phyloP scores from a whole-genome alignment of 129 eudicot genomes.

The Lactuca saligna region DNA sequence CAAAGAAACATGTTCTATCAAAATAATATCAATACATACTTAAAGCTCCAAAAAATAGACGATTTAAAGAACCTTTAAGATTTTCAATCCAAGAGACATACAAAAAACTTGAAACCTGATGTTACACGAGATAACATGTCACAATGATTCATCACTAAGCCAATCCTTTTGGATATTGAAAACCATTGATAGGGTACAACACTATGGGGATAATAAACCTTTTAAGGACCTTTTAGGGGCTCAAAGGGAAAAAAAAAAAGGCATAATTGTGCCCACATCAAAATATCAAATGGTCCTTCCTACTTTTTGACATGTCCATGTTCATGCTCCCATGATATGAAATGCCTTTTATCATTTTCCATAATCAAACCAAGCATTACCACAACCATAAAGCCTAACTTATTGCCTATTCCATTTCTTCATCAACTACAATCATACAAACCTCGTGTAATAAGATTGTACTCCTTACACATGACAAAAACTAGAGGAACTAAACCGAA shows the following conservation, averaged over 20 bases:
- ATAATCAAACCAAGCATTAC: constrained; percentile 23
- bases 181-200: constrained; percentile 9
- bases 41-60: neutral
- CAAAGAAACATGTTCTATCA: neutral
- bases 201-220: constrained; percentile 18
- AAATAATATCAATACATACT: neutral
- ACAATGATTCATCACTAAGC: constrained; percentile 14
- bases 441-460: neutral
- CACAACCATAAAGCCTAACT: constrained; percentile 27
- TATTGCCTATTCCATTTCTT: constrained; percentile 15
- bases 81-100: neutral
- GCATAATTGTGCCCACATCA: constrained; percentile 28
- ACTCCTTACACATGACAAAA: neutral
- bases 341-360: constrained; percentile 34
- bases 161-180: constrained; percentile 17
- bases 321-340: constrained; percentile 33
- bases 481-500: neutral
- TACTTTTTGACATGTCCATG: constrained; percentile 31
- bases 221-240: constrained; percentile 11
- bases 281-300: constrained; percentile 26
- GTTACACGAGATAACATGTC: neutral
- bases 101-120: neutral
- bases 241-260: constrained; percentile 16
- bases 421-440: neutral
- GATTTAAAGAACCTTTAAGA: neutral